Evolutionary conservation across 2,329 filamentous ascomycete genomes (phyloP).

Genomic region (Diaporthe citri): DNA sequence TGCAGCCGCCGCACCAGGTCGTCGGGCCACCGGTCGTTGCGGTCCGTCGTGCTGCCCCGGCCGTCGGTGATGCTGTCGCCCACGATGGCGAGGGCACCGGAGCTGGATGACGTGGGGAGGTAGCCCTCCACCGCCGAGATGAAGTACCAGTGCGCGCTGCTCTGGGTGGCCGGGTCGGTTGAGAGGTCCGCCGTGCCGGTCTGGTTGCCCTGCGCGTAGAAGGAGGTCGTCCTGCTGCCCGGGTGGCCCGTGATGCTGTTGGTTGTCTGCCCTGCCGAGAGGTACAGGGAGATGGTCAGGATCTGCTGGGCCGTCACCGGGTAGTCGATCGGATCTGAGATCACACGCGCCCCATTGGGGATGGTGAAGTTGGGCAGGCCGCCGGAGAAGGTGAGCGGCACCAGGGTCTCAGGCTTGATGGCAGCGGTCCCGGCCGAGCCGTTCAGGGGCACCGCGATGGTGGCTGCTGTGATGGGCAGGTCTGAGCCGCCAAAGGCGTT

Average conservation of each 20-base stretch:
- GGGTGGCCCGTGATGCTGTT: slow-evolving; percentile 71
- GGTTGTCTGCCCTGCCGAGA: slow-evolving; percentile 66
- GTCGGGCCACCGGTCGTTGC: slow-evolving; percentile 64
- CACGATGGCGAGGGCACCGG: slow-evolving; percentile 65
- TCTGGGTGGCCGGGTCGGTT: slow-evolving; percentile 40
- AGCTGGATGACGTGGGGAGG: slow-evolving; percentile 49
- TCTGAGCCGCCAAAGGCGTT: slow-evolving; percentile 72
- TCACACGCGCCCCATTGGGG: slow-evolving; percentile 66
- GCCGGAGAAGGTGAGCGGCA: slow-evolving; percentile 68
- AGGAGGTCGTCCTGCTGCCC: slow-evolving; percentile 70
- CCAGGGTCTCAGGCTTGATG: slow-evolving; percentile 61
- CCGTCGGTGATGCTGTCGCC: slow-evolving; percentile 79
- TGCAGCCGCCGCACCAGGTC: slow-evolving; percentile 60
- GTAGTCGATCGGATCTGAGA: slow-evolving; percentile 71
- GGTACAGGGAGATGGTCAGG: slow-evolving; percentile 69
- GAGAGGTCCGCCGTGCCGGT: slow-evolving; percentile 57
- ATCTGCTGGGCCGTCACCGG: slow-evolving; percentile 60
- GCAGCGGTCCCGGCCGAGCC: slow-evolving; percentile 61
- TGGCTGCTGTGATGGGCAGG: slow-evolving; percentile 68
- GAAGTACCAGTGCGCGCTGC: slow-evolving; percentile 68
- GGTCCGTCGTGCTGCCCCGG: slow-evolving; percentile 69
- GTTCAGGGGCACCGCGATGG: slow-evolving; percentile 65
- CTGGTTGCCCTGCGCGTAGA: slow-evolving; percentile 65
- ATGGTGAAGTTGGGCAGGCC: slow-evolving; percentile 59
- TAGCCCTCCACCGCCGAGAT: slow-evolving; percentile 69